Evolutionary conservation across 345 rosid species (phyloP).

Genomic region (Psidium friedrichsthalianum): DNA sequence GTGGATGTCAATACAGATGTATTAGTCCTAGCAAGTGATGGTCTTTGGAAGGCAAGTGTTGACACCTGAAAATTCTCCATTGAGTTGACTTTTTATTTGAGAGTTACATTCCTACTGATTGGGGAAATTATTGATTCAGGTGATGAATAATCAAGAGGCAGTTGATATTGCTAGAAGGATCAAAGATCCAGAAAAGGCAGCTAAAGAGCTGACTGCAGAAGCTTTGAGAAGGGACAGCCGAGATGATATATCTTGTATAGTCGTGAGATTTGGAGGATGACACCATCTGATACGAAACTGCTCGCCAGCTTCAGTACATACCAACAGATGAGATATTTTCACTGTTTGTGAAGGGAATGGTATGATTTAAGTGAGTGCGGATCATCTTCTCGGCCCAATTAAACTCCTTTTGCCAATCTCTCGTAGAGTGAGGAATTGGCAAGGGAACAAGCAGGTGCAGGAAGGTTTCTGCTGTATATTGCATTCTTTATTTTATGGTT

Average conservation of each 20-base stretch:
- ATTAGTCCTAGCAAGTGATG: slow-evolving; percentile 66
- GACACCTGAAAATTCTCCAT: not conserved
- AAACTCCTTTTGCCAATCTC: not conserved
- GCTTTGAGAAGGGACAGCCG: slow-evolving; percentile 44
- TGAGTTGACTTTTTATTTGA: not conserved
- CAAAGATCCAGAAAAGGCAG: slow-evolving; percentile 43
- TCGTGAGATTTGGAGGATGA: slow-evolving; percentile 33
- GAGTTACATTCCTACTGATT: not conserved
- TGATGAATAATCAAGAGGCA: slow-evolving; percentile 48
- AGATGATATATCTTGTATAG: slow-evolving; percentile 63
- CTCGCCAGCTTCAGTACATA: not conserved
- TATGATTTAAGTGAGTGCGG: not conserved
- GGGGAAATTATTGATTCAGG: slow-evolving; percentile 13
- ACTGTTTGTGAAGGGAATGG: not conserved
- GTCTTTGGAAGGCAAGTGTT: slow-evolving; percentile 50
- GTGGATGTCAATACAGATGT: slow-evolving; percentile 32
- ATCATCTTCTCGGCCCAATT: not conserved
- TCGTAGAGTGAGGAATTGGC: not conserved
- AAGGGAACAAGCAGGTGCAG: not conserved
- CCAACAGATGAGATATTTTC: not conserved
- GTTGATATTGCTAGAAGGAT: slow-evolving; percentile 37
- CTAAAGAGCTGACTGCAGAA: slow-evolving; percentile 32
- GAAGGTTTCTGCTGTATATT: not conserved
- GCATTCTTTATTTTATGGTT: not conserved
- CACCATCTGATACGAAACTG: not conserved